Evolutionary conservation across 345 rosid species (phyloP).

Genomic region (Punica granatum): DNA sequence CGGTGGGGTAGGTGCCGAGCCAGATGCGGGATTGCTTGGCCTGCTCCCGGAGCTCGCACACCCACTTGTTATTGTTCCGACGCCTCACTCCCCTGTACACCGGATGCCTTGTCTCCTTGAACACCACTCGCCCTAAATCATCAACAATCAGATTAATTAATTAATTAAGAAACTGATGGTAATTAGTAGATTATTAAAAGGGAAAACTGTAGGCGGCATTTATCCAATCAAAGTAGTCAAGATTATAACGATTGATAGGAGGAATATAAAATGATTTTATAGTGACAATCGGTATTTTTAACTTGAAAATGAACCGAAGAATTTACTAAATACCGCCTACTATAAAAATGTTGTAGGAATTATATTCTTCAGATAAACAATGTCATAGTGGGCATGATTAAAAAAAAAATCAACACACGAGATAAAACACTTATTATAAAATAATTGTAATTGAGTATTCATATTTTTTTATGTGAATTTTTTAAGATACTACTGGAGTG

Average conservation of each 20-base stretch:
- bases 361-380: no score
- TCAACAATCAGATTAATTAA: not conserved
- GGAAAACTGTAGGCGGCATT: not conserved
- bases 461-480: not conserved
- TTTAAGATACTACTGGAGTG: not conserved
- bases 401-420: not conserved
- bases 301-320: no score
- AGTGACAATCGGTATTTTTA: no score
- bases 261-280: no score
- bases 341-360: no score
- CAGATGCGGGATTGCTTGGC: constrained; percentile 35
- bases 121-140: constrained; percentile 33
- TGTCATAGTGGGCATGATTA: no score
- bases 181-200: not conserved
- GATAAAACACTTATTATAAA: no score
- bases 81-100: constrained; percentile 42
- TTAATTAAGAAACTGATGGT: no score
- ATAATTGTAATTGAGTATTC: not conserved
- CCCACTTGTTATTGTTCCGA: constrained; percentile 48
- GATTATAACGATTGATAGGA: not conserved
- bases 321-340: no score
- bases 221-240: not conserved
- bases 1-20: constrained; percentile 42
- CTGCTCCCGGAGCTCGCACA: constrained; percentile 42
- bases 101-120: constrained; percentile 56